Evolutionary conservation across 495 filamentous ascomycete species (phyloP).

Genomic region (Penicillium samsonianum): DNA sequence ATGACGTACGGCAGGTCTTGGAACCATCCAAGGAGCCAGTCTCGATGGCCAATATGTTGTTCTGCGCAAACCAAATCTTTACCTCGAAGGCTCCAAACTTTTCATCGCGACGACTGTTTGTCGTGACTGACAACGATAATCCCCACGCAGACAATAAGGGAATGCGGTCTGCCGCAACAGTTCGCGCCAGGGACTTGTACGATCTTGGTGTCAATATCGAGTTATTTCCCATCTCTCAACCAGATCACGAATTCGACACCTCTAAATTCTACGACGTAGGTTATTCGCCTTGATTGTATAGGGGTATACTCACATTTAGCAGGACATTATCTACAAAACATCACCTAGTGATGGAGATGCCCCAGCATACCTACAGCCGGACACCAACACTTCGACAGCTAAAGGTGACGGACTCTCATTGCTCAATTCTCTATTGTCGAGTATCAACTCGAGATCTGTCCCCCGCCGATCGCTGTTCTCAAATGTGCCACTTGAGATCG

Average conservation of each 20-base stretch:
- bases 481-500: constrained; percentile 81
- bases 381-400: constrained; percentile 50
- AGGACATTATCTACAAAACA: constrained; percentile 80
- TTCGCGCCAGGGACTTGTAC: constrained; percentile 91
- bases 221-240: constrained; percentile 84
- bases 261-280: constrained; percentile 89
- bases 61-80: constrained; percentile 95
- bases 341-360: constrained; percentile 67
- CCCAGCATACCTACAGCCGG: constrained; percentile 52
- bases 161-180: constrained; percentile 71
- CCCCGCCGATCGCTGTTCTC: constrained; percentile 87
- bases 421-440: constrained; percentile 78
- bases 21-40: constrained; percentile 67
- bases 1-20: constrained; percentile 61
- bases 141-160: constrained; percentile 74
- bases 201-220: constrained; percentile 93
- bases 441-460: constrained; percentile 86
- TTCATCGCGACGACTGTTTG: constrained; percentile 84
- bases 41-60: constrained; percentile 87
- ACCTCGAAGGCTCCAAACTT: constrained; percentile 95
- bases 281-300: background rate
- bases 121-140: constrained; percentile 93
- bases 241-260: constrained; percentile 74
- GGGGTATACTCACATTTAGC: constrained; percentile 4
- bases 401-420: constrained; percentile 76